These are phyloP conservation scores for Oldenlandia corymbosa DNA, from an alignment of 257 asterid species.

Conservation along the genomic window DNA sequence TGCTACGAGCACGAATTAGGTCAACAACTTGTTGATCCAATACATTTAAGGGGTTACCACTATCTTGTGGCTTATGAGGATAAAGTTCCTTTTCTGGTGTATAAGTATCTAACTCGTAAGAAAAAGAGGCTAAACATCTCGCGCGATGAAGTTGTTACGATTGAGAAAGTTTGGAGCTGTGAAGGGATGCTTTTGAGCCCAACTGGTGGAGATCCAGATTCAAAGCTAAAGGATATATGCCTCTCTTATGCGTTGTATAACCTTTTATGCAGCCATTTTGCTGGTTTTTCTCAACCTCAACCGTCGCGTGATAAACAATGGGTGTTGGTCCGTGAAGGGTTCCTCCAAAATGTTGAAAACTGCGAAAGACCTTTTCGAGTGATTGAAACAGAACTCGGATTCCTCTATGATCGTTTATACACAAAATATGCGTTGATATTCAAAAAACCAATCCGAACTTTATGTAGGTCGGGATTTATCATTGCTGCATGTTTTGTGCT, in stretches of 20 bases:
- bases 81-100: too few species aligned
- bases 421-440: not conserved
- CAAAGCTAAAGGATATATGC: constrained; percentile 4
- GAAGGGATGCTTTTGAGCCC: not conserved
- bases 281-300: not conserved
- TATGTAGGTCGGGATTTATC: not conserved
- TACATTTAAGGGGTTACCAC: not conserved
- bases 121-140: not conserved
- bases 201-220: not conserved
- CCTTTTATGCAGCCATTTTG: constrained; percentile 4
- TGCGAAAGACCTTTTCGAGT: constrained; percentile 1
- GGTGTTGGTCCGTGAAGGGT: not conserved
- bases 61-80: not conserved
- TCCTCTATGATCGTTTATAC: constrained; percentile 6
- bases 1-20: not conserved
- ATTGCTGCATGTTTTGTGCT: not conserved
- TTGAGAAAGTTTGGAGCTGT: not conserved
- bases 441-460: not conserved
- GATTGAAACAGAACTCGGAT: not conserved
- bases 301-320: not conserved
- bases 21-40: not conserved
- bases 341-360: not conserved
- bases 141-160: not conserved
- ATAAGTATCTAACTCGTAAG: too few species aligned
- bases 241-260: not conserved